Base-by-base conservation (phyloP, 1,139 yeast species). In the Nakaseomyces delphensis region DNA sequence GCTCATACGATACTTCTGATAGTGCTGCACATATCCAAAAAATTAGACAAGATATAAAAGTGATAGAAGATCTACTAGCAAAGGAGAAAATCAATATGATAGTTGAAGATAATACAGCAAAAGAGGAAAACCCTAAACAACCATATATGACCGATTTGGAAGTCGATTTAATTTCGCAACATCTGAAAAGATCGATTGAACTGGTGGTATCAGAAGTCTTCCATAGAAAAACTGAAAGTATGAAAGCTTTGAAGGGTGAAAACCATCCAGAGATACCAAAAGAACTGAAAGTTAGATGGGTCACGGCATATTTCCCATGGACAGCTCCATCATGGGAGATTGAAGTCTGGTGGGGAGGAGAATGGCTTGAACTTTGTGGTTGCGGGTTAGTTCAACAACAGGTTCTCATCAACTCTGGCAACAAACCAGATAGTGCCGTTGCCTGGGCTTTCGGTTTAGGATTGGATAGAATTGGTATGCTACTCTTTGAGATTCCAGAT, bases 401-500 rank as follows among this genome's bases (percentile, higher is more conserved):
- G 40, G 94, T 91, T 0, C 68, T 87, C 39, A 66, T 76, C 28
- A 83, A 81, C 51, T 75, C 96, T 1, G 93, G 85, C 0, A 69
- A 82, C 40, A 63, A 70, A 11, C 50, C 56, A 8, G 65, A 70
- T 41, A 71, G 76, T 43, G 74, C 80, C 21, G 76, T 86, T 43
- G 94, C 96, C 6, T 91, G 98, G 98, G 99, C 98, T 0, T 91
- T 93, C 66, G 99, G 99, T 8, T 72, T 93, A 43, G 99, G 99
- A 0, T 69, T 91, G 41, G 99, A 91, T 62, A 74, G 99, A 57
- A 79, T 91, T 46, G 98, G 98, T 40, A 91, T 91, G 98, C 68
- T 91, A 15, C 69, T 91, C 44, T 91, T 89, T 65, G 96, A 93
- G 18, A 83, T 91, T 41, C 97, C 97, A 2, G 99, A 91, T 61